Evolutionary conservation across 768 basidiomycete species (phyloP).

Genomic region (Pleurotus citrinopileatus): DNA sequence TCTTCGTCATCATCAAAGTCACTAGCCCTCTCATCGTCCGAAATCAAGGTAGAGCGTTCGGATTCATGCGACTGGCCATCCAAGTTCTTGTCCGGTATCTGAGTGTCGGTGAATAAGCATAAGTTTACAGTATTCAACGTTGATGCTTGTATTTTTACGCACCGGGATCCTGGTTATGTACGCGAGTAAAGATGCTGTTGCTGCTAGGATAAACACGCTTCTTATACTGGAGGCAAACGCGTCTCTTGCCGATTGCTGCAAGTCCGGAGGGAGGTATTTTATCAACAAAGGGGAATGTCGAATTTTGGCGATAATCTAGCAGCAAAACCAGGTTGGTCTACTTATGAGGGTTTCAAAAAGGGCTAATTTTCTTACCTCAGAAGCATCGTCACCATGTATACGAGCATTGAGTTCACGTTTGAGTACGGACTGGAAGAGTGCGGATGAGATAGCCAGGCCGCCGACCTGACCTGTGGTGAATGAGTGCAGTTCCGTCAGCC

Average conservation of each 20-base stretch:
- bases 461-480: slow-evolving; percentile 52
- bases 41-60: not conserved
- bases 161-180: slow-evolving; percentile 52
- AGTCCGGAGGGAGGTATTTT: slow-evolving; percentile 37
- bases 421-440: slow-evolving; percentile 55
- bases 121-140: not conserved
- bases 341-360: not conserved
- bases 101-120: not conserved
- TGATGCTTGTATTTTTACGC: slow-evolving; percentile 16
- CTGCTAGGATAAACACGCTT: slow-evolving; percentile 54
- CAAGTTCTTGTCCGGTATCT: slow-evolving; percentile 23
- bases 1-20: not conserved
- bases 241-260: slow-evolving; percentile 49
- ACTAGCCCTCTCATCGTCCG: not conserved
- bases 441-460: slow-evolving; percentile 57
- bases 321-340: not conserved
- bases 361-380: slow-evolving; percentile 31
- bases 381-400: slow-evolving; percentile 40
- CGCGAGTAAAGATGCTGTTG: slow-evolving; percentile 44
- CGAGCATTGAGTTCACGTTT: slow-evolving; percentile 40
- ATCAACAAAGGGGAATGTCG: slow-evolving; percentile 53
- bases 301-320: slow-evolving; percentile 48
- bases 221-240: slow-evolving; percentile 51
- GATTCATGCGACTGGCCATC: slow-evolving; percentile 8
- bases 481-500: too few species aligned